A percentile compares a stretch with the other conserved stretches of the same genome.
phyloP scores from a whole-genome alignment of 2,329 filamentous ascomycete species.

The Cryphonectria radicalis region DNA sequence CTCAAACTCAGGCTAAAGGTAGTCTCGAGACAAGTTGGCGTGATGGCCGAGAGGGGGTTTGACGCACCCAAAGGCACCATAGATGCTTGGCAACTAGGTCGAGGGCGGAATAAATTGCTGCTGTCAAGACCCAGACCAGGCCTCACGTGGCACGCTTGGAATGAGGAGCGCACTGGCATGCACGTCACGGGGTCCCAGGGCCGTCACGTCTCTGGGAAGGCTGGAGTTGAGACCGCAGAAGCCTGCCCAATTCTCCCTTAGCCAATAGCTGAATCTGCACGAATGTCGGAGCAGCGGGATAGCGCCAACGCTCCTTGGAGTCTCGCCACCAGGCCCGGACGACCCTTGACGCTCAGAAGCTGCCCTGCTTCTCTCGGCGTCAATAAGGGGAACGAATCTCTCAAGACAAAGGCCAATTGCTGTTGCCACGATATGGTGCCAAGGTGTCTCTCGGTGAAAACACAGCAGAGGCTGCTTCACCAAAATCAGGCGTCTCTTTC shows the following conservation, averaged over 20 bases:
- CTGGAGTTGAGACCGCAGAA: neutral
- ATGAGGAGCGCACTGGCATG: slow-evolving; percentile 1
- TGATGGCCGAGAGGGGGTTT: neutral
- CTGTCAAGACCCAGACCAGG: too few relatives aligned
- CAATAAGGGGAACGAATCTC: neutral
- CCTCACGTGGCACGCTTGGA: slow-evolving; percentile 11
- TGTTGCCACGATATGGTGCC: neutral
- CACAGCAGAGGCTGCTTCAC: neutral
- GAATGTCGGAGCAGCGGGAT: neutral
- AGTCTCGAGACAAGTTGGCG: slow-evolving; percentile 17
- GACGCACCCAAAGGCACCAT: neutral
- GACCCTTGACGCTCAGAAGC: neutral
- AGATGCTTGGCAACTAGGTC: slow-evolving; percentile 7
- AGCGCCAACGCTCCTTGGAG: neutral
- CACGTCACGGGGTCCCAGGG: neutral
- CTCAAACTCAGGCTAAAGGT: slow-evolving; percentile 8
- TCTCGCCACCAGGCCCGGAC: neutral
- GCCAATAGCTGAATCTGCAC: neutral
- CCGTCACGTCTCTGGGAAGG: neutral
- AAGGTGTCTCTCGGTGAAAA: neutral
- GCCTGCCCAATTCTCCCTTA: neutral
- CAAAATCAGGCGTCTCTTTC: neutral
- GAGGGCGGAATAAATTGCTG: neutral
- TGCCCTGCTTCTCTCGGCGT: neutral
- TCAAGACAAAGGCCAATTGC: neutral